These are phyloP conservation scores for Dimocarpus longan DNA, from an alignment of 345 rosid species.

Conservation along the genomic window DNA sequence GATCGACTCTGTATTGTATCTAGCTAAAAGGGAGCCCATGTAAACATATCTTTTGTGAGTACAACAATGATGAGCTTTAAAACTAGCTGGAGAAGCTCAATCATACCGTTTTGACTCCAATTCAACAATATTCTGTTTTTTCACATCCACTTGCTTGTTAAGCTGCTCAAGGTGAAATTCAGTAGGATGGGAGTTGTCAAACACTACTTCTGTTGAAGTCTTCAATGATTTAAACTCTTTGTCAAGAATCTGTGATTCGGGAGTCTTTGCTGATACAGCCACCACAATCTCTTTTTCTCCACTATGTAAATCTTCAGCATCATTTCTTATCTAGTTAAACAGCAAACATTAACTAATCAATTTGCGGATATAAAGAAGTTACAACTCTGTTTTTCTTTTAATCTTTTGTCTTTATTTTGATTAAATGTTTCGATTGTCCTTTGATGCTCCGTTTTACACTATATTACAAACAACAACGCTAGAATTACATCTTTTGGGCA, in stretches of 20 bases:
- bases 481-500: background rate
- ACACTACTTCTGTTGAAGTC: slow-evolving; percentile 58
- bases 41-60: too few relatives aligned
- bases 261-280: slow-evolving; percentile 44
- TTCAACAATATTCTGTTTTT: slow-evolving; percentile 42
- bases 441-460: slow-evolving; percentile 13
- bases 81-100: slow-evolving; percentile 7
- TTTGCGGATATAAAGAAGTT: background rate
- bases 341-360: slow-evolving; percentile 15
- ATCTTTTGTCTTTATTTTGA: background rate
- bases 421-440: background rate
- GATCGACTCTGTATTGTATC: background rate
- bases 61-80: too few relatives aligned
- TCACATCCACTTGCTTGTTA: slow-evolving; percentile 42
- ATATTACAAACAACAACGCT: background rate
- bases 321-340: slow-evolving; percentile 40
- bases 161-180: slow-evolving; percentile 57
- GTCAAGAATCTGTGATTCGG: slow-evolving; percentile 45
- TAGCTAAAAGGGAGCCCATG: too few relatives aligned
- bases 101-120: slow-evolving; percentile 59
- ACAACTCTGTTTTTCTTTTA: background rate
- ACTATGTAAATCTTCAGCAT: slow-evolving; percentile 34
- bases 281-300: slow-evolving; percentile 39
- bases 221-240: slow-evolving; percentile 56
- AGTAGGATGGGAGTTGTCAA: slow-evolving; percentile 44